Base-by-base conservation (phyloP, 306 rosid genomes). In the Adenanthera pavonina region DNA sequence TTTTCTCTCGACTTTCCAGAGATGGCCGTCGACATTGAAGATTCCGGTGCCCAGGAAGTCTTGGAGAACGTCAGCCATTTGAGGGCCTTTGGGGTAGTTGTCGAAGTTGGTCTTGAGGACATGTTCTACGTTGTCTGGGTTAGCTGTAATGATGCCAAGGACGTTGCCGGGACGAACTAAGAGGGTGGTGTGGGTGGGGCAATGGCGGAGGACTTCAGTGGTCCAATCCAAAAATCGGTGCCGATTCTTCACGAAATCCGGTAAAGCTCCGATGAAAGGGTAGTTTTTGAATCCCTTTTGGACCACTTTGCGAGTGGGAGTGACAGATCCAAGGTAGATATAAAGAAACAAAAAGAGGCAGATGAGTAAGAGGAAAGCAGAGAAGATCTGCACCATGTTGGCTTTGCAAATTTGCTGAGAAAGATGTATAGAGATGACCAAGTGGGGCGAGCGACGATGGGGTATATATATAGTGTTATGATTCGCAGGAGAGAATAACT, bases 41-140 rank as follows among this genome's bases (percentile, higher is more conserved):
- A 93, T 91, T 66, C 97, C 97, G 0, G 8, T 34, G 66, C 97
- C 97, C 41, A 91, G 75, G 56, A 91, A 89, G 40, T 89, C 96
- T 40, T 71, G 66, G 33, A 93, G 85, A 10, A 82, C 70, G 9
- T 10, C 0, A 2, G 36, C 82, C 80, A 93, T 74, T 0, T 80
- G 76, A 0, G 83, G 62, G 2, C 97, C 97, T 75, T 93, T 93
- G 0, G 97, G 92, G 69, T 91, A 91, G 84, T 93, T 93, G 0
- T 40, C 43, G 85, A 93, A 91, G 16, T 85, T 85, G 80, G 92
- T 85, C 53, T 86, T 90, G 11, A 92, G 89, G 66, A 91, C 83
- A 87, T 89, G 87, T 49, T 92, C 89, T 0, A 91, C 96, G 80
- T 87, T 90, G 8, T 51, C 34, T 0, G 97, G 92, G 78, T 91